Evolutionary conservation across 2,329 filamentous ascomycete genomes (phyloP).

Genomic region (Diaporthe aspalathi): DNA sequence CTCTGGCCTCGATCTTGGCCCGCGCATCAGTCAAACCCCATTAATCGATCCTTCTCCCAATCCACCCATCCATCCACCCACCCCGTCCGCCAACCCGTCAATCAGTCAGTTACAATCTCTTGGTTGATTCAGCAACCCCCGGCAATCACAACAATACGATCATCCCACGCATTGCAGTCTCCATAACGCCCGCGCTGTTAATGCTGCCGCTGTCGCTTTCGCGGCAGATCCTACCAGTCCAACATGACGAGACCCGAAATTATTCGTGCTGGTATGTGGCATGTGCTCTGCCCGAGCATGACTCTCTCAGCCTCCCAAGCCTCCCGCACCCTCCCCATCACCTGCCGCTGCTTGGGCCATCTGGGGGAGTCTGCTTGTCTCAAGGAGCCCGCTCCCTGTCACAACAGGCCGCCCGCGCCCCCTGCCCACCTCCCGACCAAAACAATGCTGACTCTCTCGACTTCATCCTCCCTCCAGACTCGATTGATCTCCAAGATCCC

Average conservation of each 20-base stretch:
- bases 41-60: slow-evolving; percentile 22
- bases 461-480: slow-evolving; percentile 69
- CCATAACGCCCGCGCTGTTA: slow-evolving; percentile 27
- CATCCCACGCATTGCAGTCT: slow-evolving; percentile 23
- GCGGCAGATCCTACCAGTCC: slow-evolving; percentile 44
- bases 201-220: slow-evolving; percentile 35
- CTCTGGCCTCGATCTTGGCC: not conserved
- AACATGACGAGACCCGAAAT: slow-evolving; percentile 71
- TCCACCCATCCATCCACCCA: slow-evolving; percentile 12
- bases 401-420: slow-evolving; percentile 24
- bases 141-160: slow-evolving; percentile 26
- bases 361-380: slow-evolving; percentile 15
- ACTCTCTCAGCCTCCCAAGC: slow-evolving; percentile 31
- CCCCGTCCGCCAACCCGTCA: slow-evolving; percentile 7
- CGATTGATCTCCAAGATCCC: slow-evolving; percentile 92
- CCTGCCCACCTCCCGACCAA: slow-evolving; percentile 12
- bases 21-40: slow-evolving; percentile 1
- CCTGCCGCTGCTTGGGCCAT: slow-evolving; percentile 29
- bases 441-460: slow-evolving; percentile 45
- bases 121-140: slow-evolving; percentile 16
- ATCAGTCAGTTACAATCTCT: slow-evolving; percentile 20
- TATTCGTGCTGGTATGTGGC: slow-evolving; percentile 68
- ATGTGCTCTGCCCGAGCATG: slow-evolving; percentile 23
- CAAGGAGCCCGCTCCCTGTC: slow-evolving; percentile 16
- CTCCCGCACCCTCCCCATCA: not conserved